A percentile compares a stretch with the other conserved stretches of the same genome.
These are phyloP conservation scores for Russula earlei DNA, from an alignment of 768 basidiomycete species.

Conservation along the genomic window DNA sequence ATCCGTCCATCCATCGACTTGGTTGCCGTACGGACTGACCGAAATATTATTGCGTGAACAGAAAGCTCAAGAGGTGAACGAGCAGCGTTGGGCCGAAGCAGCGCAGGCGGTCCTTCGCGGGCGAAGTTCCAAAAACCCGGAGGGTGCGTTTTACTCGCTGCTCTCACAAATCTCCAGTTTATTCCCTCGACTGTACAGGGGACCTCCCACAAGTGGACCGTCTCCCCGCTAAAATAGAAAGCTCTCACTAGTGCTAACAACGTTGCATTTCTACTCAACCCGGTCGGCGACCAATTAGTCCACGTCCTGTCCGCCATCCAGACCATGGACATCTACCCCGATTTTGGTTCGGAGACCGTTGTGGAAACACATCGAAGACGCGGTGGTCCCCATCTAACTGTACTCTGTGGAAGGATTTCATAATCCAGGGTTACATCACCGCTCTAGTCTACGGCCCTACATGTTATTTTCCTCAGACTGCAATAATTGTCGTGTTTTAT, in stretches of 20 bases:
- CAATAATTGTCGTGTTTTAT: too few relatives aligned
- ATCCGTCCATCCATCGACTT: not conserved
- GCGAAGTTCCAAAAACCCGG: not conserved
- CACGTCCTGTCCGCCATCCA: too few relatives aligned
- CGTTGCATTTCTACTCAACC: too few relatives aligned
- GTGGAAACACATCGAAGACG: too few relatives aligned
- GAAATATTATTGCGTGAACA: not conserved
- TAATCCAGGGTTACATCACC: too few relatives aligned
- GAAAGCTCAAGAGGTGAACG: conserved; percentile 15
- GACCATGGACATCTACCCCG: too few relatives aligned
- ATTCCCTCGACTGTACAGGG: not conserved
- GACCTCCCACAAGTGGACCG: not conserved
- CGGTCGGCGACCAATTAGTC: too few relatives aligned
- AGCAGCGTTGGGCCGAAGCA: conserved; percentile 15
- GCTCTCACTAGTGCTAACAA: not conserved
- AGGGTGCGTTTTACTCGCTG: not conserved
- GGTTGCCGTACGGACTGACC: not conserved
- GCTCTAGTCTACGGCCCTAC: too few relatives aligned
- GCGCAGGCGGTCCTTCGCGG: conserved; percentile 11
- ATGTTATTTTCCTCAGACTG: too few relatives aligned
- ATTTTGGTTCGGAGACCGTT: too few relatives aligned
- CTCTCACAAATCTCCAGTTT: not conserved
- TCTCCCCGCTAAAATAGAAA: not conserved
- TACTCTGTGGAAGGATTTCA: too few relatives aligned
- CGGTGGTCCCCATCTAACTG: too few relatives aligned